Evolutionary conservation across 164 flowering plant species (phyloP).

Genomic region (Hamamelis virginiana): DNA sequence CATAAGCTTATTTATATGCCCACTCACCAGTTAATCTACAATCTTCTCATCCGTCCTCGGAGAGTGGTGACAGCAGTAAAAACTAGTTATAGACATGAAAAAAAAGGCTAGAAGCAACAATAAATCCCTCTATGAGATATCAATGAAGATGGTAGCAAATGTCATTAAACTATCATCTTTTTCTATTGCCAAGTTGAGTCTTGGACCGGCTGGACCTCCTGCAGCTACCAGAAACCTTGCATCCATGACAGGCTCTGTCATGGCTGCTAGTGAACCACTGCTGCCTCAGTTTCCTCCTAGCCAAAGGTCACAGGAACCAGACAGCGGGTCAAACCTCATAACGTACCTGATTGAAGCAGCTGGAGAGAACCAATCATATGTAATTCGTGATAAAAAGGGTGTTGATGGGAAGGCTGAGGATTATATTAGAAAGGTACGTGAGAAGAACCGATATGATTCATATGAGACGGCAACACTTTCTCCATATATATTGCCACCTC

Average conservation of each 20-base stretch:
- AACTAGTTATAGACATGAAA: constrained; percentile 15
- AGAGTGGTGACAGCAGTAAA: background rate
- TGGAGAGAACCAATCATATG: constrained; percentile 15
- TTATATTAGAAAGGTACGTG: constrained; percentile 36
- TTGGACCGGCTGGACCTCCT: constrained; percentile 14
- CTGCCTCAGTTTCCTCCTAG: constrained; percentile 13
- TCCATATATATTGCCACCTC: constrained; percentile 22
- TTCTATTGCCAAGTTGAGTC: constrained; percentile 35
- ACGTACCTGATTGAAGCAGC: constrained; percentile 21
- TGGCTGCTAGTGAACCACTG: background rate
- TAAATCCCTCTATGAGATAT: constrained; percentile 30
- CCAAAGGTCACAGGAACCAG: constrained; percentile 21
- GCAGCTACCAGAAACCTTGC: background rate
- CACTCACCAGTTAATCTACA: background rate
- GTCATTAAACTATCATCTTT: constrained; percentile 29
- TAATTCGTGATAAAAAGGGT: constrained; percentile 17
- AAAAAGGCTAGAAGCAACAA: constrained; percentile 18
- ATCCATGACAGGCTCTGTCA: background rate
- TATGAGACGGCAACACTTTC: background rate
- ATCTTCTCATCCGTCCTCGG: background rate
- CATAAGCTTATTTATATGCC: background rate
- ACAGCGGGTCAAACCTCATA: constrained; percentile 16
- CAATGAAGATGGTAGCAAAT: constrained; percentile 33
- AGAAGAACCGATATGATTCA: constrained; percentile 21
- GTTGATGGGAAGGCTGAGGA: constrained; percentile 30